Conservation (phyloP, 23 red algal species). For the Chondrus crispus region DNA sequence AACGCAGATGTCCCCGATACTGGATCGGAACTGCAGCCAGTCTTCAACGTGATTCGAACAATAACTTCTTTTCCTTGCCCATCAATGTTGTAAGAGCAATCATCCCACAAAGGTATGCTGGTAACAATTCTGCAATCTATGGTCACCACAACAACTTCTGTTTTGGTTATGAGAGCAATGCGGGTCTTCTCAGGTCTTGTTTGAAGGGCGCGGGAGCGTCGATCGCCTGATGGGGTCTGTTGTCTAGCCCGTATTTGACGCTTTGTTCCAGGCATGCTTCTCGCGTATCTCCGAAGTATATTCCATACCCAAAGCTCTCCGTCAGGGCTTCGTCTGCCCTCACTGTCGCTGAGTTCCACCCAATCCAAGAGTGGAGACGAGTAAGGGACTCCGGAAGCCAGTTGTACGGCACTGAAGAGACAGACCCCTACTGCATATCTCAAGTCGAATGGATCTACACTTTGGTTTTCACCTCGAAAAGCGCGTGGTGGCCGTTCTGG, state of each 20-base stretch:
- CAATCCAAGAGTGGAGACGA: conserved; percentile 52
- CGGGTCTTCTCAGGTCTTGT: conserved; percentile 60
- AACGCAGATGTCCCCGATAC: not conserved
- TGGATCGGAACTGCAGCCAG: not conserved
- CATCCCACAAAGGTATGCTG: conserved; percentile 28
- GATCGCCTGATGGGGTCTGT: not conserved
- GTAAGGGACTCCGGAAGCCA: not conserved
- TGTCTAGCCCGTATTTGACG: not conserved
- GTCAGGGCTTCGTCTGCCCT: not conserved
- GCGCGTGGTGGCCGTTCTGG: conserved; percentile 59
- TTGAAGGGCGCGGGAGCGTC: not conserved
- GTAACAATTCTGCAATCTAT: conserved; percentile 62
- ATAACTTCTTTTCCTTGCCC: conserved; percentile 49
- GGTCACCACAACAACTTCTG: conserved; percentile 51
- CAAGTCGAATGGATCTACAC: conserved; percentile 44
- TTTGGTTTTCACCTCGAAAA: conserved; percentile 36
- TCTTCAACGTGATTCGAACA: not conserved
- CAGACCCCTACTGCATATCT: conserved; percentile 31
- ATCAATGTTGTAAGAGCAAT: conserved; percentile 23
- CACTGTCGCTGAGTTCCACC: conserved; percentile 62
- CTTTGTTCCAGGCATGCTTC: conserved; percentile 54
- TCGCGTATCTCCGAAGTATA: conserved; percentile 30
- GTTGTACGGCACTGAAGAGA: conserved; percentile 42
- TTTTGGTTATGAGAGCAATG: conserved; percentile 45
- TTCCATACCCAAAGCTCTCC: conserved; percentile 54